A percentile compares a stretch with the other conserved stretches of the same genome.
phyloP scores from a whole-genome alignment of 495 filamentous ascomycete genomes.

The Daldinia vernicosa region DNA sequence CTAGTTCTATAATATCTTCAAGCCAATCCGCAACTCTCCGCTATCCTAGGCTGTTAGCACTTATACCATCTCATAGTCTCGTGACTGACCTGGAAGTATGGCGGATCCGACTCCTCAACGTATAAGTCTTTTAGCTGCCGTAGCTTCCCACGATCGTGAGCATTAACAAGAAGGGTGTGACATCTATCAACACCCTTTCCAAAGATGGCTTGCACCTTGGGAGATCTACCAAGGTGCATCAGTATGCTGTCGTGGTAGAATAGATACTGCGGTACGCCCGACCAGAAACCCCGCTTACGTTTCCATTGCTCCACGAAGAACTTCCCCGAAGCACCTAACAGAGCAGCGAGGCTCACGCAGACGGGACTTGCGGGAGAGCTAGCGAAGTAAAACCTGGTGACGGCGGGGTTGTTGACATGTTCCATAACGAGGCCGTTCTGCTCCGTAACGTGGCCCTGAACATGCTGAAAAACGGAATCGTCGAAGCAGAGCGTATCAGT shows the following conservation, averaged over 20 bases:
- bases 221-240: constrained; percentile 40
- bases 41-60: constrained; percentile 12
- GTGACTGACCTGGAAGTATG: constrained; percentile 35
- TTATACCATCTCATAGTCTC: neutral
- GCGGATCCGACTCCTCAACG: constrained; percentile 31
- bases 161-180: constrained; percentile 30
- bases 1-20: constrained; percentile 13
- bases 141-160: constrained; percentile 21
- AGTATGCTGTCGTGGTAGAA: constrained; percentile 43
- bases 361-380: constrained; percentile 30
- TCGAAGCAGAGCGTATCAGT: constrained; percentile 41
- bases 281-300: constrained; percentile 36
- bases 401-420: constrained; percentile 24
- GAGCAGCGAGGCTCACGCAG: constrained; percentile 32
- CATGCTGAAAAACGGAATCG: constrained; percentile 21
- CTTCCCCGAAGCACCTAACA: constrained; percentile 21
- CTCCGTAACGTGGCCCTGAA: neutral
- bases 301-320: constrained; percentile 38
- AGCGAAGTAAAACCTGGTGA: constrained; percentile 33
- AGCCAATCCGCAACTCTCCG: constrained; percentile 27
- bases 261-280: constrained; percentile 31
- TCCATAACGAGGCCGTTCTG: constrained; percentile 29
- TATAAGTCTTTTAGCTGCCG: constrained; percentile 30
- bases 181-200: constrained; percentile 32
- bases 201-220: constrained; percentile 34